phyloP scores from a whole-genome alignment of 75 land plant species.

The Chamaecyparis obtusa region DNA sequence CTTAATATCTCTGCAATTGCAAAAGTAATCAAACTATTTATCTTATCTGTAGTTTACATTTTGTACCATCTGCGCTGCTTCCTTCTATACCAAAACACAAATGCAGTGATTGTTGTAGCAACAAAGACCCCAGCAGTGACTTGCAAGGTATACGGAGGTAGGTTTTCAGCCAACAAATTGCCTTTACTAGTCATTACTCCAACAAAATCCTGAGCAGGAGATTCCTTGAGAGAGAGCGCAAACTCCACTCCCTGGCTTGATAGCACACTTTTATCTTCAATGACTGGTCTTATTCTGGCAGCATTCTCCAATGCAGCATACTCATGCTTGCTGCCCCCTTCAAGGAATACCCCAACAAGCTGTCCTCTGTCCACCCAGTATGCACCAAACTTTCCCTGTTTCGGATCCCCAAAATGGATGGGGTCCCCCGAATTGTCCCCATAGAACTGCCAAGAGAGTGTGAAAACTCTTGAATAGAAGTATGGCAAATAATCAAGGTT shows the following conservation, averaged over 20 bases:
- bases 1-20: conserved; percentile 8
- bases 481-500: conserved; percentile 84
- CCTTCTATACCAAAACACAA: conserved; percentile 78
- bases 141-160: conserved; percentile 41
- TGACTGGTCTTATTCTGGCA: conserved; percentile 48
- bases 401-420: conserved; percentile 62
- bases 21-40: not conserved
- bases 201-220: conserved; percentile 14
- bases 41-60: not conserved
- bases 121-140: conserved; percentile 63
- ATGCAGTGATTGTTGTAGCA: conserved; percentile 55
- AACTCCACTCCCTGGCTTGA: conserved; percentile 57
- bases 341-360: conserved; percentile 80
- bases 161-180: conserved; percentile 23
- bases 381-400: conserved; percentile 71
- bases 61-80: conserved; percentile 51
- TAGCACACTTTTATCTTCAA: conserved; percentile 53
- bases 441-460: conserved; percentile 92
- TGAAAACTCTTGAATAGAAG: conserved; percentile 89
- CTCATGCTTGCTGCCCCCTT: conserved; percentile 84
- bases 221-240: conserved; percentile 28
- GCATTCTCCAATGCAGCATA: conserved; percentile 67
- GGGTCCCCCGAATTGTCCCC: conserved; percentile 87
- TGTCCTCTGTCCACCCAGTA: conserved; percentile 81
- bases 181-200: conserved; percentile 2